Conservation (phyloP, 208 protist species). For the Acanthamoeba healyi region DNA sequence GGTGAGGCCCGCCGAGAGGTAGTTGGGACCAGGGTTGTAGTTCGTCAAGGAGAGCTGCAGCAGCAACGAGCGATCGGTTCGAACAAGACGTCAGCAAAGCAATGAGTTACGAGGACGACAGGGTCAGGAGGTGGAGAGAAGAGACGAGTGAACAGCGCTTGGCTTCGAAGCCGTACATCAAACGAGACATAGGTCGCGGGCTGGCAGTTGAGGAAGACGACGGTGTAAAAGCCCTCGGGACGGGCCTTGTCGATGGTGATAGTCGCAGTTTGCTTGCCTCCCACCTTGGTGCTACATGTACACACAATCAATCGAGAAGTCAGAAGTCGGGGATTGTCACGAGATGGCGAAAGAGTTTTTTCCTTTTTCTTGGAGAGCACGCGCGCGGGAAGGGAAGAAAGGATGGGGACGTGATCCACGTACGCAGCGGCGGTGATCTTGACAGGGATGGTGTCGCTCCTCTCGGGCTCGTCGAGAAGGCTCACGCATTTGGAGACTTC, state of each 20-base stretch:
- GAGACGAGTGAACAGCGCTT: not conserved
- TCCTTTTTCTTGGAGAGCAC: too few relatives aligned
- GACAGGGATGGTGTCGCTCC: not conserved
- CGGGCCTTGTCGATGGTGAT: not conserved
- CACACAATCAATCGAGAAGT: too few relatives aligned
- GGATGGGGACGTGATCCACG: not conserved
- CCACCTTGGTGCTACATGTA: not conserved
- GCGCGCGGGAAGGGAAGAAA: too few relatives aligned
- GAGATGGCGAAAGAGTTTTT: not conserved
- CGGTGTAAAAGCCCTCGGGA: constrained; percentile 20
- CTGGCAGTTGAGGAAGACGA: constrained; percentile 37
- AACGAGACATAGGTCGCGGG: not conserved
- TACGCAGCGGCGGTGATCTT: not conserved
- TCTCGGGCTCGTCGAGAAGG: not conserved
- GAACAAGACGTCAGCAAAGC: too few relatives aligned
- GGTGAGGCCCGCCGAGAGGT: constrained; percentile 37
- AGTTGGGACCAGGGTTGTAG: constrained; percentile 69
- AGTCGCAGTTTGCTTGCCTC: not conserved
- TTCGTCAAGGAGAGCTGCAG: constrained; percentile 24
- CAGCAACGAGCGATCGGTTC: not conserved
- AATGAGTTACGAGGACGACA: too few relatives aligned
- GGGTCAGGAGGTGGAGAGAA: not conserved
- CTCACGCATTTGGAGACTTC: not conserved
- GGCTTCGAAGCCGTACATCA: not conserved
- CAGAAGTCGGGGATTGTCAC: not conserved